phyloP scores from a whole-genome alignment of 768 basidiomycete genomes.

The Cystobasidiopsis lactophilus region DNA sequence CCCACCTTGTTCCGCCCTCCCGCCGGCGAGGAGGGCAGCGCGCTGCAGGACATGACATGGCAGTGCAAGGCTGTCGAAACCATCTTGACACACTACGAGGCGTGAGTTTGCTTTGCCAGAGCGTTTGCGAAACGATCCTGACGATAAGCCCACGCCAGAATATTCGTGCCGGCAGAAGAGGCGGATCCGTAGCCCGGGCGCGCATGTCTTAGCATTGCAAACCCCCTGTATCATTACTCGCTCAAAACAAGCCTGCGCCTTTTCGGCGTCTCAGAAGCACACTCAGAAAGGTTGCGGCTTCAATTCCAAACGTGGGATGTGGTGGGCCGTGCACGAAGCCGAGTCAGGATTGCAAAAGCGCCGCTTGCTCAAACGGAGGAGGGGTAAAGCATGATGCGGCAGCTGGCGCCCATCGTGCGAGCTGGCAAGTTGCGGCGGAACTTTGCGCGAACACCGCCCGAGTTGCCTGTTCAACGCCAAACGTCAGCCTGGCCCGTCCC shows the following conservation, averaged over 20 bases:
- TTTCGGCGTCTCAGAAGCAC: no score
- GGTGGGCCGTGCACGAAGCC: no score
- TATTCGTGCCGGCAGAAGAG: not conserved
- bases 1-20: constrained; percentile 80
- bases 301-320: no score
- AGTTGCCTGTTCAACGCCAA: constrained; percentile 42
- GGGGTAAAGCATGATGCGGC: constrained; percentile 86
- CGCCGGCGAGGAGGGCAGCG: constrained; percentile 24
- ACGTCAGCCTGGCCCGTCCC: not conserved
- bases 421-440: constrained; percentile 89
- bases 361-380: constrained; percentile 44
- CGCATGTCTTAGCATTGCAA: no score
- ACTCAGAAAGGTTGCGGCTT: no score
- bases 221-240: no score
- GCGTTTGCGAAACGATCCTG: not conserved
- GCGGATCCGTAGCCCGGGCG: no score
- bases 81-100: constrained; percentile 64
- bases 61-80: constrained; percentile 67
- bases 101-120: not conserved
- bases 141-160: no score
- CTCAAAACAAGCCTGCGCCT: no score
- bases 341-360: no score
- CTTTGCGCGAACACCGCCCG: constrained; percentile 90
- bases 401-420: constrained; percentile 73
- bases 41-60: constrained; percentile 29